A percentile compares a stretch with the other conserved stretches of the same genome.
Conservation (phyloP, 176 grass and related monocot species). For the Aegilops speltoides region DNA sequence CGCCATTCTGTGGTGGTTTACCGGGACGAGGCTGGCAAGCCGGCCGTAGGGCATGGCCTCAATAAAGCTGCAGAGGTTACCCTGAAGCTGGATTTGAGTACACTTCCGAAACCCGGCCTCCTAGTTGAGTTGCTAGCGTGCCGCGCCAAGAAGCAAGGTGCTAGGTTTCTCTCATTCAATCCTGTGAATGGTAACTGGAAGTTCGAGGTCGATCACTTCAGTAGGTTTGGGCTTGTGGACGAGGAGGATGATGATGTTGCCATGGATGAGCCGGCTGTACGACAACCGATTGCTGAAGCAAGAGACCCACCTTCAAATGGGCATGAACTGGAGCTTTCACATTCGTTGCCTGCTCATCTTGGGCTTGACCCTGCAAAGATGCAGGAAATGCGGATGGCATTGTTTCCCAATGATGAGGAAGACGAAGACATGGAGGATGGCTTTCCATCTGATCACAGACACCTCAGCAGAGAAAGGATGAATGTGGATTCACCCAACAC, state of each 20-base stretch:
- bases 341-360: conserved; percentile 90
- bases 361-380: conserved; percentile 84
- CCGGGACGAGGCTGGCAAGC: conserved; percentile 62
- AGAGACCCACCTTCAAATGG: conserved; percentile 45
- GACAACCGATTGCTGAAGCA: conserved; percentile 45
- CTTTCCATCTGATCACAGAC: conserved; percentile 45
- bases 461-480: conserved; percentile 49
- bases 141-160: conserved; percentile 58
- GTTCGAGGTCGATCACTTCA: conserved; percentile 91
- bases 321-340: conserved; percentile 63
- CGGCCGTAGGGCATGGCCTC: conserved; percentile 67
- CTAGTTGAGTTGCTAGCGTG: conserved; percentile 40
- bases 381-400: conserved; percentile 69
- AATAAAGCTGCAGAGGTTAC: conserved; percentile 95
- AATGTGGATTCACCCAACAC: conserved; percentile 57
- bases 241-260: conserved; percentile 73
- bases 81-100: conserved; percentile 37
- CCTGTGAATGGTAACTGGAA: conserved; percentile 62
- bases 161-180: conserved; percentile 76
- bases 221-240: conserved; percentile 91
- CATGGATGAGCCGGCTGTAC: conserved; percentile 59
- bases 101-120: conserved; percentile 21
- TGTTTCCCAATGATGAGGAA: conserved; percentile 65
- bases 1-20: conserved; percentile 65
- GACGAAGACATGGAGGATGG: conserved; percentile 48